phyloP scores from a whole-genome alignment of 2,329 filamentous ascomycete species.

The Lizonia empirigonia region DNA sequence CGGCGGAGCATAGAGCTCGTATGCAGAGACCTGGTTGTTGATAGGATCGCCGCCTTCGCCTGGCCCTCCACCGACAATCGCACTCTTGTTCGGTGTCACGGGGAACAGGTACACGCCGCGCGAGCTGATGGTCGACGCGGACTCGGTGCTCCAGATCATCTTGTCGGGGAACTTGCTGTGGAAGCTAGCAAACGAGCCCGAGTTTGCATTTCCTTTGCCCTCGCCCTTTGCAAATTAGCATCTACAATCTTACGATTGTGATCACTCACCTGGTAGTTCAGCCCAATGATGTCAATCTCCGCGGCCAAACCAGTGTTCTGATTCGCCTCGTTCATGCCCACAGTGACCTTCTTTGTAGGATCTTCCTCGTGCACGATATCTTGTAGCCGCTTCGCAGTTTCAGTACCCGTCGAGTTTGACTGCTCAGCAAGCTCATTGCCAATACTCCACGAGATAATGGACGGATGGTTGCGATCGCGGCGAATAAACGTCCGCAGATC shows the following conservation, averaged over 20 bases:
- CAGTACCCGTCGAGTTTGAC: conserved; percentile 40
- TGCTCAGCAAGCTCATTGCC: conserved; percentile 63
- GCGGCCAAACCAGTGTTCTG: conserved; percentile 49
- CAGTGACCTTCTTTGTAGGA: conserved; percentile 53
- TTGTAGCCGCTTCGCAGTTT: conserved; percentile 46
- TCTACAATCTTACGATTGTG: too few relatives aligned
- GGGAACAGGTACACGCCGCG: conserved; percentile 61
- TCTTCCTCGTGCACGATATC: conserved; percentile 57
- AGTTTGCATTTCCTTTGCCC: conserved; percentile 47
- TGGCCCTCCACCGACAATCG: conserved; percentile 46
- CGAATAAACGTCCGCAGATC: conserved; percentile 59
- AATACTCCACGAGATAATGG: conserved; percentile 58
- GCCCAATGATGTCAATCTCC: conserved; percentile 55
- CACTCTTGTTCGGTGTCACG: conserved; percentile 50
- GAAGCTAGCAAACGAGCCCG: conserved; percentile 55
- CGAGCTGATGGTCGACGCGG: conserved; percentile 54
- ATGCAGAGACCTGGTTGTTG: conserved; percentile 53
- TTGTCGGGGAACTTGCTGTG: conserved; percentile 55
- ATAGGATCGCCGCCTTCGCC: conserved; percentile 45
- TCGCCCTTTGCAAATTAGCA: too few relatives aligned
- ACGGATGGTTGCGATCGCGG: conserved; percentile 61
- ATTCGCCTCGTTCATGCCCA: conserved; percentile 55
- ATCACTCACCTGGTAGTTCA: conserved; percentile 66
- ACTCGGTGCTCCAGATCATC: conserved; percentile 46
- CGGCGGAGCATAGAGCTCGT: conserved; percentile 57